A percentile compares a stretch with the other conserved stretches of the same genome.
Conservation (phyloP, 495 filamentous ascomycete genomes). For the Hypoxylon perforatum region DNA sequence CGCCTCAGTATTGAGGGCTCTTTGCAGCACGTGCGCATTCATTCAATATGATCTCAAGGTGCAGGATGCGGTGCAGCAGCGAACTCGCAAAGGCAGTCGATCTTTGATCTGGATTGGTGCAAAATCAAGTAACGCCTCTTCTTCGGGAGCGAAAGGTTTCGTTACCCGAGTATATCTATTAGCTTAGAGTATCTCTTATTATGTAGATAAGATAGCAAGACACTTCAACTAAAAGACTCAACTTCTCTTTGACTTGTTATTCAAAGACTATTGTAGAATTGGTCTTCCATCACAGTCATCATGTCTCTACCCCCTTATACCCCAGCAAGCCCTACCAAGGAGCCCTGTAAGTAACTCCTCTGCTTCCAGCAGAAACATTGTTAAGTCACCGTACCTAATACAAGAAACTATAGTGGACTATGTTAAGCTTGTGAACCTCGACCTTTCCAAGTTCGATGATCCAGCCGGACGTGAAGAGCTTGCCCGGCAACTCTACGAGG, state of each 20-base stretch:
- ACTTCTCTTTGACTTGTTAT: neutral
- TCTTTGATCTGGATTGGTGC: neutral
- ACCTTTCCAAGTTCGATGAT: slow-evolving; percentile 1
- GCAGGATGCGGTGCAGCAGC: neutral
- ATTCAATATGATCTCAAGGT: neutral
- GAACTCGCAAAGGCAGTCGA: neutral
- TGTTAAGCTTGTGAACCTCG: neutral
- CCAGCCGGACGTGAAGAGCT: neutral
- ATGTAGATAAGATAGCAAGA: neutral
- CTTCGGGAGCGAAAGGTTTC: neutral
- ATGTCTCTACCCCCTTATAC: neutral
- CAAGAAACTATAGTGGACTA: neutral
- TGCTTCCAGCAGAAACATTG: neutral
- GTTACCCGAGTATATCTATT: neutral
- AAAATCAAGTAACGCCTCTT: neutral
- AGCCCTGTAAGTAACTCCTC: neutral
- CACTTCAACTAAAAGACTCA: neutral
- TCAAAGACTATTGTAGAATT: neutral
- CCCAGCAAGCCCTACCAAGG: neutral
- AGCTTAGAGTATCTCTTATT: neutral
- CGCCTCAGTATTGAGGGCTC: neutral
- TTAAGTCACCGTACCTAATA: neutral
- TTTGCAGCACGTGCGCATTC: neutral
- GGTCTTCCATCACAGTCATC: neutral
- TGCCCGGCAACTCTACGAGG: neutral